A percentile compares a stretch with the other conserved stretches of the same genome.
Evolutionary conservation across 1,284 basidiomycete genomes (phyloP).

Genomic region (Fomes fomentarius): DNA sequence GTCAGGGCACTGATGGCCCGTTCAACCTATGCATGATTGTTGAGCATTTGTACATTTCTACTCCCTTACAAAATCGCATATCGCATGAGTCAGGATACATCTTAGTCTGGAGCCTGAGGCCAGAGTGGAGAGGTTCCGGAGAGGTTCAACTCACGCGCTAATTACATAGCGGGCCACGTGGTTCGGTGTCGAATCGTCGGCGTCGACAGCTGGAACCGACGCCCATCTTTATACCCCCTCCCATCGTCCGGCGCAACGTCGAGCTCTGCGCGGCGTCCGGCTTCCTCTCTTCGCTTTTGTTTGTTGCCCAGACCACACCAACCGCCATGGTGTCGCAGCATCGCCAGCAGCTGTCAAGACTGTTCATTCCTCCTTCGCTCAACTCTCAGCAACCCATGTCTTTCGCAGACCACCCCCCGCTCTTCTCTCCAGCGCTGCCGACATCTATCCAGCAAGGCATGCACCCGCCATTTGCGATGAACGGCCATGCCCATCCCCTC

Average conservation of each 20-base stretch:
- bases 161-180: slow-evolving; percentile 11
- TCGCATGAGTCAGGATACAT: too few relatives aligned
- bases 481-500: slow-evolving; percentile 41
- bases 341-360: slow-evolving; percentile 38
- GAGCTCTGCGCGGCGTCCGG: slow-evolving; percentile 7
- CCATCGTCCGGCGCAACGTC: slow-evolving; percentile 4
- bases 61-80: too few relatives aligned
- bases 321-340: slow-evolving; percentile 27
- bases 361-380: slow-evolving; percentile 38
- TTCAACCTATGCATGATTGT: too few relatives aligned
- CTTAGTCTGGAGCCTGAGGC: too few relatives aligned
- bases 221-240: slow-evolving; percentile 7
- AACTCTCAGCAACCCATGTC: slow-evolving; percentile 35
- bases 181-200: slow-evolving; percentile 1
- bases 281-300: neutral
- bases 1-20: too few relatives aligned
- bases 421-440: slow-evolving; percentile 70
- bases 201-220: slow-evolving; percentile 1
- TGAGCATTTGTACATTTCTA: too few relatives aligned
- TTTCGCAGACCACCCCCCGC: slow-evolving; percentile 37
- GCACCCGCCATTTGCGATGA: slow-evolving; percentile 52
- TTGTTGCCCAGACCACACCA: neutral
- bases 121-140: too few relatives aligned
- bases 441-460: slow-evolving; percentile 61
- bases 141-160: too few relatives aligned